phyloP scores from a whole-genome alignment of 768 basidiomycete genomes.

The Podaxis sp. region DNA sequence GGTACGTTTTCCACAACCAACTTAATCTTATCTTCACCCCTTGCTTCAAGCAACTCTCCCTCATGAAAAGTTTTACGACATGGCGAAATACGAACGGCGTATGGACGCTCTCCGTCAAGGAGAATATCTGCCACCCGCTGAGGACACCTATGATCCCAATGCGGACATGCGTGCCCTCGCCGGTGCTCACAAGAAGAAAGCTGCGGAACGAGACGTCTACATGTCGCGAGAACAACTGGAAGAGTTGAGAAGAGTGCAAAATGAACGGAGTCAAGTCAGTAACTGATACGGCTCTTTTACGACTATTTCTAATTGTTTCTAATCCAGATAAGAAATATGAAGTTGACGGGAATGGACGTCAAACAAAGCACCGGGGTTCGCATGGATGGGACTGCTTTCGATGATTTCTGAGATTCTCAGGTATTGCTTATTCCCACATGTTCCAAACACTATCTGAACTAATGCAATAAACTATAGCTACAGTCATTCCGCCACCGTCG shows the following conservation, averaged over 20 bases:
- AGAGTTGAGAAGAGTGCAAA: conserved; percentile 79
- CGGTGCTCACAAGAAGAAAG: conserved; percentile 64
- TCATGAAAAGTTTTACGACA: conserved; percentile 93
- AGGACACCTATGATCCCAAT: conserved; percentile 75
- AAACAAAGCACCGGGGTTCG: conserved; percentile 82
- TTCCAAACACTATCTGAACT: neutral
- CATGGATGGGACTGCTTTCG: conserved; percentile 61
- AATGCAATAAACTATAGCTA: neutral
- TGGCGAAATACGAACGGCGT: conserved; percentile 77
- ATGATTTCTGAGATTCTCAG: conserved; percentile 15
- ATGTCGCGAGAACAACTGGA: conserved; percentile 75
- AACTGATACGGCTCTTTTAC: neutral
- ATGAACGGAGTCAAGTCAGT: conserved; percentile 76
- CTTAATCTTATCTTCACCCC: neutral
- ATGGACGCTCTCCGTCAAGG: conserved; percentile 86
- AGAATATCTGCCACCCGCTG: conserved; percentile 68
- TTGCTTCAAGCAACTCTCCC: conserved; percentile 71
- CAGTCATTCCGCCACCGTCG: too few species aligned
- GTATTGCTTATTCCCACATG: neutral
- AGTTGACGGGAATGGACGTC: conserved; percentile 82
- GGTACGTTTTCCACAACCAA: conserved; percentile 36
- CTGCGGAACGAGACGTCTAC: conserved; percentile 66
- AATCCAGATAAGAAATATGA: conserved; percentile 72
- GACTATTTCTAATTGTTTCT: neutral
- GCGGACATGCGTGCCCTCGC: conserved; percentile 80